phyloP scores from a whole-genome alignment of 306 rosid genomes.

The Begonia masoniana region DNA sequence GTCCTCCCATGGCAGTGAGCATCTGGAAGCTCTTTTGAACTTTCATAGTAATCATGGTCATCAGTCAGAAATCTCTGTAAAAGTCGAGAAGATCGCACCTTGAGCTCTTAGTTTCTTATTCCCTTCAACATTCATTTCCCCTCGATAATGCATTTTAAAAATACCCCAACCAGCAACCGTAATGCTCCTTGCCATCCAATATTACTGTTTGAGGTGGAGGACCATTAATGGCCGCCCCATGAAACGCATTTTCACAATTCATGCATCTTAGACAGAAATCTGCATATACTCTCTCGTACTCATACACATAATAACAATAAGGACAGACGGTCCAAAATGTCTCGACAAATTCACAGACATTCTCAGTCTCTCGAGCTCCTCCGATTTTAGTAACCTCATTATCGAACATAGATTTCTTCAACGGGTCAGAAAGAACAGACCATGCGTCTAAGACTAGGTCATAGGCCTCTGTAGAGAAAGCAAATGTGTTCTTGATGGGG shows the following conservation, averaged over 20 bases:
- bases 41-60: neutral
- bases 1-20: neutral
- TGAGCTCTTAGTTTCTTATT: neutral
- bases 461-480: slow-evolving; percentile 25
- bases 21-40: neutral
- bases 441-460: slow-evolving; percentile 36
- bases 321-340: slow-evolving; percentile 80
- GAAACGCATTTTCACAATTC: slow-evolving; percentile 41
- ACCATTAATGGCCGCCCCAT: slow-evolving; percentile 38
- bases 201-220: slow-evolving; percentile 20
- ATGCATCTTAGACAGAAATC: slow-evolving; percentile 45
- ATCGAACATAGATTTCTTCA: slow-evolving; percentile 13
- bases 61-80: slow-evolving; percentile 15
- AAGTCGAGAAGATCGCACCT: neutral
- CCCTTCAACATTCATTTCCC: slow-evolving; percentile 1
- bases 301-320: slow-evolving; percentile 45
- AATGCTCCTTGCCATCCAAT: slow-evolving; percentile 41
- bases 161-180: slow-evolving; percentile 24
- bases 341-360: slow-evolving; percentile 2
- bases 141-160: slow-evolving; percentile 18
- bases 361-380: neutral
- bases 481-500: slow-evolving; percentile 23
- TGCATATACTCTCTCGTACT: slow-evolving; percentile 35
- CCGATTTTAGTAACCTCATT: neutral
- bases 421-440: slow-evolving; percentile 30